phyloP scores from a whole-genome alignment of 495 filamentous ascomycete species.

The Xylaria cubensis region DNA sequence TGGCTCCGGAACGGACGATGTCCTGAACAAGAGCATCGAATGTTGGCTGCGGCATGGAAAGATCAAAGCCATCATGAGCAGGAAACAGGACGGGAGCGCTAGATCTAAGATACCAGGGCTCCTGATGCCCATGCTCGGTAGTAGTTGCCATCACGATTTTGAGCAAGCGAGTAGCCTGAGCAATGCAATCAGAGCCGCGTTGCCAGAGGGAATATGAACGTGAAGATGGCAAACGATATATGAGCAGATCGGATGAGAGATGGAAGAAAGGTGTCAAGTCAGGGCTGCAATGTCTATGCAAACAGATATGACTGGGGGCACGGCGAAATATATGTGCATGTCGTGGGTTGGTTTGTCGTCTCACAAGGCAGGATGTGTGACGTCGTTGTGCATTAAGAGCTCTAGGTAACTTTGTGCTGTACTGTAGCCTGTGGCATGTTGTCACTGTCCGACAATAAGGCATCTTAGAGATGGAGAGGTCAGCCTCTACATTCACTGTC shows the following conservation, averaged over 20 bases:
- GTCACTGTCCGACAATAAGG: neutral
- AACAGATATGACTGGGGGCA: neutral
- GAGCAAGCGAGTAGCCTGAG: neutral
- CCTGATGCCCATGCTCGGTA: constrained; percentile 10
- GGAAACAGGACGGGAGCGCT: constrained; percentile 50
- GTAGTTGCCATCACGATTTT: constrained; percentile 14
- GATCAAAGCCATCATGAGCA: constrained; percentile 38
- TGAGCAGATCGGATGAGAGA: neutral
- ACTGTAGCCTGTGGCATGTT: neutral
- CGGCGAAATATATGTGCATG: neutral
- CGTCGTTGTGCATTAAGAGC: neutral
- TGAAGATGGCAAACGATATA: neutral
- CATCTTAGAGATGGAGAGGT: neutral
- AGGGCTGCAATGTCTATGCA: neutral
- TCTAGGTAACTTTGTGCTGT: neutral
- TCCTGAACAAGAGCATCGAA: constrained; percentile 39
- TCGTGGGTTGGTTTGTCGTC: neutral
- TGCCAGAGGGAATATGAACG: neutral
- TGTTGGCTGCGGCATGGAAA: constrained; percentile 30
- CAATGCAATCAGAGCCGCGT: neutral
- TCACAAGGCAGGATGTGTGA: neutral
- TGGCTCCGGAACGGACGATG: constrained; percentile 25
- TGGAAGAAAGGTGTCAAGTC: neutral
- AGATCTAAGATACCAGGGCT: constrained; percentile 45
- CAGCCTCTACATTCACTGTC: neutral